Base-by-base conservation (phyloP, 2,329 filamentous ascomycete species). In the Metarhizium robertsii region DNA sequence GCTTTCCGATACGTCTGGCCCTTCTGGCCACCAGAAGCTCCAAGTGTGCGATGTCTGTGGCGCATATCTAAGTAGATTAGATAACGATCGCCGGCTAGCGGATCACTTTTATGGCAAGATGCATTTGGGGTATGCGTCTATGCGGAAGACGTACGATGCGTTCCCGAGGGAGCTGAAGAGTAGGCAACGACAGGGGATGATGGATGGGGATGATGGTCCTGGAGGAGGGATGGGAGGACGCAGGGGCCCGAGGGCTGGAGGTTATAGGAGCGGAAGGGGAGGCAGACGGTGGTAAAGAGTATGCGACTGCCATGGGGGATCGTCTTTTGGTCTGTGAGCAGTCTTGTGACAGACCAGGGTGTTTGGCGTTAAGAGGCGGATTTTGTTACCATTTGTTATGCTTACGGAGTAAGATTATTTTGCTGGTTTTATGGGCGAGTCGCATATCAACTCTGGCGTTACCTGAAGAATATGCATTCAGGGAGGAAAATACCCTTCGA, bases 81-180 rank as follows among this genome's bases (percentile, higher is more conserved):
- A 99, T 69, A 99, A 99, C 67, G 94, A 99, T 70, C 83, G 94
- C 40, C 81, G 94, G 34, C 71, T 99, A 67, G 94, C 94, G 20
- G 94, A 99, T 69, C 94, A 99, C 71, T 99, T 99, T 69, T 97
- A 96, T 71, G 94, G 94, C 25, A 99, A 99, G 78, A 99, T 99
- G 94, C 94, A 99, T 68, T 75, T 99, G 56, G 94, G 94, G 0
- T 99, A 97, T 69, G 94, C 94, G 16, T 90, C 96, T 73, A 99
- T 99, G 94, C 84, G 94, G 64, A 95, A 94, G 78, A 94, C 91
- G 3, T 91, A 84, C 65, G 91, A 96, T 55, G 76, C 81, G n/a
- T 84, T 99, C 59, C 87, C 87, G 53, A 91, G 91, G 71, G 91
- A 96, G 68, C 79, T 96, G 71, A 88, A 90, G 67, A 86, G 86